A percentile compares a stretch with the other conserved stretches of the same genome.
Conservation (phyloP, 495 filamentous ascomycete genomes). For the Symbiotaphrina buchneri region DNA sequence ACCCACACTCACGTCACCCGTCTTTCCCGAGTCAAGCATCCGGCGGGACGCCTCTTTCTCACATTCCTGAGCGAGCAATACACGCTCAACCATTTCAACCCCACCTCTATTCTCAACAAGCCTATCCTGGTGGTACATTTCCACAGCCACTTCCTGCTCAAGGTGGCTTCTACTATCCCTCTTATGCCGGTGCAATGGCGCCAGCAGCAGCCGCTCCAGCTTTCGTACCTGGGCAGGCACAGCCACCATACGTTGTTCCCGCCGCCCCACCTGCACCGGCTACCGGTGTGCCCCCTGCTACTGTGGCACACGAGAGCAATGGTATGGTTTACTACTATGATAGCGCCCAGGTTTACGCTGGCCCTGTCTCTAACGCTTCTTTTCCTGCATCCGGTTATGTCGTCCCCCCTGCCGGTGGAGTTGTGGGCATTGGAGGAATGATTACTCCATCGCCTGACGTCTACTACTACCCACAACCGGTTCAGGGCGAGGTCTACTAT, state of each 20-base stretch:
- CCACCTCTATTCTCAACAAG: constrained; percentile 39
- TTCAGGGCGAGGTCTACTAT: constrained; percentile 36
- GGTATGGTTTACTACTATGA: constrained; percentile 95
- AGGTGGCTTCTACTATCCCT: constrained; percentile 3
- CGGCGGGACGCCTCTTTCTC: constrained; percentile 69
- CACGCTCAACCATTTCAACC: constrained; percentile 88
- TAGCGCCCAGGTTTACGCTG: constrained; percentile 37
- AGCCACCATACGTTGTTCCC: constrained; percentile 17
- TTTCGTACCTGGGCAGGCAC: constrained; percentile 29
- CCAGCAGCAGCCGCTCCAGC: constrained; percentile 25
- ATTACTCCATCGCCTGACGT: constrained; percentile 44
- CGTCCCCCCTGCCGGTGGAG: constrained; percentile 26
- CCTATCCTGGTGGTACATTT: constrained; percentile 28
- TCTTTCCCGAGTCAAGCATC: constrained; percentile 62
- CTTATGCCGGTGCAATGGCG: constrained; percentile 1
- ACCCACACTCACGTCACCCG: constrained; percentile 39
- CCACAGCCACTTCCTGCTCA: too few species aligned
- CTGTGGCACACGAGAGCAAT: constrained; percentile 77
- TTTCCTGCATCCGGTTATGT: constrained; percentile 22
- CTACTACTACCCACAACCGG: constrained; percentile 51
- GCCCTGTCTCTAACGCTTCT: constrained; percentile 24
- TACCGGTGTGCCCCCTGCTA: constrained; percentile 20
- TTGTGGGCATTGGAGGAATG: constrained; percentile 60
- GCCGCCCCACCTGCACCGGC: constrained; percentile 20
- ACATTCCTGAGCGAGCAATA: constrained; percentile 85